A percentile compares a stretch with the other conserved stretches of the same genome.
phyloP scores from a whole-genome alignment of 2,329 filamentous ascomycete species.

The Fusarium concolor region DNA sequence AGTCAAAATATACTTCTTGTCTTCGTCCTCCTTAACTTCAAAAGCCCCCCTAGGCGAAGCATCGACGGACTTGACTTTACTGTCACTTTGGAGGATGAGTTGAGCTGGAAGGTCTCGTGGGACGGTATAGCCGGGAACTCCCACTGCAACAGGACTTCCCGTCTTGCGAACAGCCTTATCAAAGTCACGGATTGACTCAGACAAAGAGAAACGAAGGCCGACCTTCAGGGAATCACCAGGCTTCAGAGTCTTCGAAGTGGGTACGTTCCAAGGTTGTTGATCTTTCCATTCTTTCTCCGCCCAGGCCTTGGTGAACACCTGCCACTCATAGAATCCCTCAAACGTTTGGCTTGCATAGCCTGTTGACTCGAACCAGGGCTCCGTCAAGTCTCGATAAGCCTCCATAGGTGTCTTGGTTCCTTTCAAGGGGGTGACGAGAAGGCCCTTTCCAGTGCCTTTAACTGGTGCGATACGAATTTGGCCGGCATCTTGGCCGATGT shows the following conservation, averaged over 20 bases:
- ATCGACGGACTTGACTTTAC: constrained; percentile 55
- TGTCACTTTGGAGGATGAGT: constrained; percentile 58
- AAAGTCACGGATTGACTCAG: constrained; percentile 59
- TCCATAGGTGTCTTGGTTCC: constrained; percentile 61
- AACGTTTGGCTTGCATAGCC: constrained; percentile 66
- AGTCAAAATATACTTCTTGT: constrained; percentile 55
- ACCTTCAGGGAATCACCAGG: constrained; percentile 60
- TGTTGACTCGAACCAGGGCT: constrained; percentile 55
- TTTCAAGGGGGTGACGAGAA: constrained; percentile 65
- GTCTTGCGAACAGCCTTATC: constrained; percentile 58
- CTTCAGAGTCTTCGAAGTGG: constrained; percentile 59
- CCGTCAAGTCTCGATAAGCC: constrained; percentile 65
- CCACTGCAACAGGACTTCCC: constrained; percentile 61
- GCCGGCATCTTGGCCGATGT: constrained; percentile 69
- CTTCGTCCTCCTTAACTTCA: constrained; percentile 44
- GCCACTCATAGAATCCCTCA: constrained; percentile 72
- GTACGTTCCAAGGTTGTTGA: constrained; percentile 65
- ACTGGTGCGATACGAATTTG: constrained; percentile 66
- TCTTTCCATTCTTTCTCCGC: constrained; percentile 66
- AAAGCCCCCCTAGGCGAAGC: constrained; percentile 55
- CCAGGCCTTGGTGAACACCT: constrained; percentile 64
- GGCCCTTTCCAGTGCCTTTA: constrained; percentile 62
- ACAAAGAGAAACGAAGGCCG: constrained; percentile 64
- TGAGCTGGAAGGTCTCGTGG: constrained; percentile 59
- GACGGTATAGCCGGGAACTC: constrained; percentile 66